A percentile compares a stretch with the other conserved stretches of the same genome.
Conservation (phyloP, 441 rosid species). For the Gossypium laxum region DNA sequence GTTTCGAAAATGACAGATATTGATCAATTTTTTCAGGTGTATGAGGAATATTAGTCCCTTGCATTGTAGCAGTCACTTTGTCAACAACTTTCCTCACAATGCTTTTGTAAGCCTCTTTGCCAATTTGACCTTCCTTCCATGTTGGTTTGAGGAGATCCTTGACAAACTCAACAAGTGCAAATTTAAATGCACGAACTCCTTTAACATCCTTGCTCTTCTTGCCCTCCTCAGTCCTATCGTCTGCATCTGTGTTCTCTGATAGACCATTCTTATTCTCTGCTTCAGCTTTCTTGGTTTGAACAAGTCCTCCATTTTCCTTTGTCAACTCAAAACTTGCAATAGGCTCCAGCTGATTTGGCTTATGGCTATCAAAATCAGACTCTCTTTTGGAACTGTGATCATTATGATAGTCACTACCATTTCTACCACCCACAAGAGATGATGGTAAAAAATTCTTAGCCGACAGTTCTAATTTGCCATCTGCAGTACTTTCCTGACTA, state of each 20-base stretch:
- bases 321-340: slow-evolving; percentile 24
- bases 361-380: slow-evolving; percentile 18
- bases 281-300: slow-evolving; percentile 26
- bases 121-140: slow-evolving; percentile 89
- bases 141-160: slow-evolving; percentile 84
- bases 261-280: slow-evolving; percentile 28
- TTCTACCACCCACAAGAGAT: slow-evolving; percentile 24
- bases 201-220: slow-evolving; percentile 69
- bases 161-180: slow-evolving; percentile 74
- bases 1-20: slow-evolving; percentile 68
- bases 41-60: slow-evolving; percentile 66
- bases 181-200: slow-evolving; percentile 68
- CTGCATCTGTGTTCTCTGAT: slow-evolving; percentile 36
- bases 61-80: slow-evolving; percentile 72
- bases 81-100: slow-evolving; percentile 91
- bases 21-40: slow-evolving; percentile 81
- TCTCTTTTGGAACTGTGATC: slow-evolving; percentile 18
- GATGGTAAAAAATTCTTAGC: slow-evolving; percentile 24
- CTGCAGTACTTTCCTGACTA: slow-evolving; percentile 23
- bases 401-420: slow-evolving; percentile 19
- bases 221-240: slow-evolving; percentile 46
- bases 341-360: slow-evolving; percentile 23
- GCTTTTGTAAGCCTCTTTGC: slow-evolving; percentile 80
- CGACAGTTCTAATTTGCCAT: slow-evolving; percentile 21
- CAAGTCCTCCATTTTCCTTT: slow-evolving; percentile 26